These are phyloP conservation scores for Metschnikowia anglica DNA, from an alignment of 805 yeast genomes.

Conservation along the genomic window DNA sequence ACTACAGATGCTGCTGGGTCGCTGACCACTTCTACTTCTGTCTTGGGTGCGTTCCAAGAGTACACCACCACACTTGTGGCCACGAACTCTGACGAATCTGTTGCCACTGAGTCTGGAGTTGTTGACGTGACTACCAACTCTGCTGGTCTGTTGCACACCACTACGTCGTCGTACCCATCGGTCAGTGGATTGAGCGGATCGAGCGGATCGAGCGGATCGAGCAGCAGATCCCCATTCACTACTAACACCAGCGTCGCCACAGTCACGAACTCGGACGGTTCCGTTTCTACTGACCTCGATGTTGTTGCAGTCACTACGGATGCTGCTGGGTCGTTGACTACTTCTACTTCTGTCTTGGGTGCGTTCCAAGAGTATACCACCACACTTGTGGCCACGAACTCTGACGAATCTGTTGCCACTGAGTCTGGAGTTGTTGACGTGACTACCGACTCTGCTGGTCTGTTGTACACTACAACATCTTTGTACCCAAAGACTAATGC, in stretches of 20 bases:
- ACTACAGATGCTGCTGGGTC: neutral
- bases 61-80: neutral
- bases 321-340: neutral
- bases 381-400: neutral
- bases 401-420: neutral
- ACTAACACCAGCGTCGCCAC: neutral
- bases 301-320: neutral
- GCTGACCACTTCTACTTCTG: neutral
- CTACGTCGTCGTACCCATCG: neutral
- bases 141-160: neutral
- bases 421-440: neutral
- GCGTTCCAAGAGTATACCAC: neutral
- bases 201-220: neutral
- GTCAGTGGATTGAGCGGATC: neutral
- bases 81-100: neutral
- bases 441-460: neutral
- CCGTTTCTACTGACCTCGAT: constrained; percentile 1
- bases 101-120: neutral
- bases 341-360: neutral
- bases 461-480: neutral
- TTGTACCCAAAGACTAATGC: neutral
- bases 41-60: neutral
- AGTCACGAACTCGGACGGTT: neutral
- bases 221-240: neutral
- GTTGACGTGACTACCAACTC: neutral